Evolutionary conservation across 2,329 filamentous ascomycete genomes (phyloP), one percentile per base, ranked within the genome.

Genomic region (Plenodomus lindquistii): DNA sequence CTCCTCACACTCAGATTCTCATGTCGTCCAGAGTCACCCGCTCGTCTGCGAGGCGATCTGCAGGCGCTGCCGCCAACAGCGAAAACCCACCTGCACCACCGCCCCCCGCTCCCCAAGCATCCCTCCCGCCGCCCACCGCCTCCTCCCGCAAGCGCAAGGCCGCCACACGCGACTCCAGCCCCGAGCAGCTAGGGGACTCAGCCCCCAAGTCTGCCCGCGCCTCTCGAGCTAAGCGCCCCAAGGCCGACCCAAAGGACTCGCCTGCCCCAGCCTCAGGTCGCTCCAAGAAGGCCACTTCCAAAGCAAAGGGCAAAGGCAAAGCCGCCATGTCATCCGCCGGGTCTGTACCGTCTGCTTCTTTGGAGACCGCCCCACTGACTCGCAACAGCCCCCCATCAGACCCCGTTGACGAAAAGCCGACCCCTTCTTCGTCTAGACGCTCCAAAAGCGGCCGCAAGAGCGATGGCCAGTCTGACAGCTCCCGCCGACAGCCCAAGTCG

Each of bases 11-110:
- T 59, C 63, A 70, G 63, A 73, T 79, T 87, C 89, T 93, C 86
- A 97, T 96, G 91, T 90, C 89, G 85, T 80, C 86, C 84, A 97
- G 92, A 89, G 86, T 94, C 69, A 97, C 93, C 81, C 91, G 93
- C 81, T 94, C 92, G 69, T 88, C 92, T 75, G 88, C 92, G 79
- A 91, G 91, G 81, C 86, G 90, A 84, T 89, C 89, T 79, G 88
- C 89, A 76, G 81, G 80, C 69, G 70, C 72, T 57, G 72, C 84
- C 55, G 69, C 55, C 65, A 56, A 67, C 44, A 58, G 56, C 48
- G 58, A 62, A 24, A 66, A 63, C 38, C 68, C 63, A 57, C 69
- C 55, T 57, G 65, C 60, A 52, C 66, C 75, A 68, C 70, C 76
- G 42, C 72, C 66, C 39, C 58, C 58, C 46, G 75, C 73, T 62